Evolutionary conservation across 257 asterid genomes (phyloP), one percentile per base, ranked within the genome.

Genomic region (Ilex aquifolium): DNA sequence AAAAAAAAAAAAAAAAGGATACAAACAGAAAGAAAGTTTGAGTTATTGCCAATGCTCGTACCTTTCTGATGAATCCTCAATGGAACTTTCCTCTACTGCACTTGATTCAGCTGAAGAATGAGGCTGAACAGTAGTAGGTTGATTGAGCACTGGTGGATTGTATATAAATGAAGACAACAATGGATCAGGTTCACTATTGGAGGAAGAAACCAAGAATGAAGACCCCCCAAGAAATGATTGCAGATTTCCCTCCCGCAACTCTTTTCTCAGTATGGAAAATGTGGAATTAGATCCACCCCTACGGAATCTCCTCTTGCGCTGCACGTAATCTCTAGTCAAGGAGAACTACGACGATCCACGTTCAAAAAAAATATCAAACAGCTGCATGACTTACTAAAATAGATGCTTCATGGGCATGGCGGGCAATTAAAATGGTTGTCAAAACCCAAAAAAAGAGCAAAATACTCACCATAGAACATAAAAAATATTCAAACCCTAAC

Each of bases 171-270:
- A 83, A 60, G 85, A 77, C 56, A 88, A 63, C 57, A 85, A 67
- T 31, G 91, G 85, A 73, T 91, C 97, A 10, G 91, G 73, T 67
- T 80, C 86, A 5, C 79, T 17, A 40, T 69, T 85, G 0, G 83
- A 67, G 44, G 87, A 74, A 17, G 88, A 62, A 69, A 64, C 74
- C 50, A 67, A 61, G 65, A 59, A 60, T 2, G 90, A 78, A 58
- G 89, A 80, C 44, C 92, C 95, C 65, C 82, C 69, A 0, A 81
- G 79, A 65, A 88, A 65, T 50, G 92, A 79, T 49, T 72, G 88
- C 55, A 85, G 78, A 63, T 75, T 90, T 66, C 88, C 96, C 55
- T 86, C 93, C 65, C 82, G 80, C 61, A 83, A 75, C 77, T 85
- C 97, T 76, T 65, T 82, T 66, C 86, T 83, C 59, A 88, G 64